Percentiles rank a stretch among this genome's conserved stretches.
These are phyloP conservation scores for Physcomitrium patens DNA, from an alignment of 225 moss, liverwort and hornwort species.

Conservation along the genomic window DNA sequence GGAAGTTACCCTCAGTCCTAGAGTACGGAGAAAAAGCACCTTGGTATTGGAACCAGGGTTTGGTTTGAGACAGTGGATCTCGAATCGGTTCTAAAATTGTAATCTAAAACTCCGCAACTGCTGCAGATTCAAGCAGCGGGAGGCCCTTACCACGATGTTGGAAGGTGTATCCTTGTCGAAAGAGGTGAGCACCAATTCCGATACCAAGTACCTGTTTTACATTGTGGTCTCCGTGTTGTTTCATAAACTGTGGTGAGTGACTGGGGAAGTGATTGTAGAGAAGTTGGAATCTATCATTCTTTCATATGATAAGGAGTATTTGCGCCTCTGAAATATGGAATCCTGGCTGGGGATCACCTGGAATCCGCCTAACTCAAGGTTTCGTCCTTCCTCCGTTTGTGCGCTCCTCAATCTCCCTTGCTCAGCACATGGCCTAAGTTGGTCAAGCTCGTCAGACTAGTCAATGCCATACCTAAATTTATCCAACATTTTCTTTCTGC, in stretches of 20 bases:
- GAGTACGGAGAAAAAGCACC: conserved; percentile 63
- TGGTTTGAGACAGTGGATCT: no score
- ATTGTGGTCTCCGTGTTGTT: neutral
- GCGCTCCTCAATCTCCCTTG: conserved; percentile 84
- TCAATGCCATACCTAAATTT: conserved; percentile 23
- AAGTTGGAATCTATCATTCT: neutral
- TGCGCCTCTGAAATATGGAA: conserved; percentile 70
- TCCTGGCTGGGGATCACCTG: conserved; percentile 70
- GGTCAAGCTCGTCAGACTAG: conserved; percentile 50
- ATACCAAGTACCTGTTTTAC: neutral
- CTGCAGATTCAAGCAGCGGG: conserved; percentile 63
- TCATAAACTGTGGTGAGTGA: conserved; percentile 8
- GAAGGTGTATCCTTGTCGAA: conserved; percentile 66
- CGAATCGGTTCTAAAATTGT: no score
- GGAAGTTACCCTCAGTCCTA: conserved; percentile 60
- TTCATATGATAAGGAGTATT: conserved; percentile 74
- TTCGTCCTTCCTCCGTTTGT: conserved; percentile 91
- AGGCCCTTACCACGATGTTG: conserved; percentile 63
- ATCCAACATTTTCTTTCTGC: neutral
- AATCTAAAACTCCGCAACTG: no score
- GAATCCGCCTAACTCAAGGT: conserved; percentile 78
- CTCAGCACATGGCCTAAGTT: conserved; percentile 57
- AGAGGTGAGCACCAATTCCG: conserved; percentile 69
- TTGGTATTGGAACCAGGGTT: no score
- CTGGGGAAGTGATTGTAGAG: conserved; percentile 2